These are phyloP conservation scores for Metschnikowia corniflorae DNA, from an alignment of 805 yeast genomes.

Conservation along the genomic window DNA sequence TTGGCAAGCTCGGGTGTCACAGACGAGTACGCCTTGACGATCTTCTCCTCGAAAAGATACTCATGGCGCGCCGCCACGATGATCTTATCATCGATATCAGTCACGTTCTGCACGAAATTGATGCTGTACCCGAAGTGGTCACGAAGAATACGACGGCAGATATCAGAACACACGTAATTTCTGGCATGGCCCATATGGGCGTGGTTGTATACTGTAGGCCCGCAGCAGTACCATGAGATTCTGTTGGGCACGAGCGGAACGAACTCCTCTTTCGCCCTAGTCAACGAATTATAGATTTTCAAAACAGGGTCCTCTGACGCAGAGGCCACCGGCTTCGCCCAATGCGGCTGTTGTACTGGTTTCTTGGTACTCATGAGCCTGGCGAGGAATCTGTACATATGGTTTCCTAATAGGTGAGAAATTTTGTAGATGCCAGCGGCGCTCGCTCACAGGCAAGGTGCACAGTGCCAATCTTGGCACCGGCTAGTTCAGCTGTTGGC, in stretches of 20 bases:
- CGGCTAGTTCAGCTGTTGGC: no score
- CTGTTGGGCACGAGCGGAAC: slow-evolving; percentile 60
- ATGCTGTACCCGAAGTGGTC: slow-evolving; percentile 91
- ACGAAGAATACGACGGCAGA: slow-evolving; percentile 82
- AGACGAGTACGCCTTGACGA: slow-evolving; percentile 24
- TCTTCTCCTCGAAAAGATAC: slow-evolving; percentile 66
- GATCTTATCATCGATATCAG: slow-evolving; percentile 98
- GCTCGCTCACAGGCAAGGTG: no score
- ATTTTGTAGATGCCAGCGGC: neutral
- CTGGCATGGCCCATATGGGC: slow-evolving; percentile 99
- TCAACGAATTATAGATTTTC: slow-evolving; percentile 76
- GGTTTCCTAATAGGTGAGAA: slow-evolving; percentile 5
- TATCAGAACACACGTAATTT: slow-evolving; percentile 91
- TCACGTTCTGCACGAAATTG: slow-evolving; percentile 89
- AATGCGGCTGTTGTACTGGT: slow-evolving; percentile 36
- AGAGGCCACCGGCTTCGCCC: slow-evolving; percentile 26
- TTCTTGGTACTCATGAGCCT: slow-evolving; percentile 25
- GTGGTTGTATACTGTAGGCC: slow-evolving; percentile 96
- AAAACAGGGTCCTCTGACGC: slow-evolving; percentile 31
- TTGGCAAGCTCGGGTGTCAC: slow-evolving; percentile 35
- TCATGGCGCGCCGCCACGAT: slow-evolving; percentile 92
- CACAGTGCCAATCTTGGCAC: no score
- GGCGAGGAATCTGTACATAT: slow-evolving; percentile 6
- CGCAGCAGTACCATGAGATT: slow-evolving; percentile 96
- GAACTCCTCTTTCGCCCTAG: slow-evolving; percentile 75